Percentiles rank a stretch among this genome's conserved stretches.
Conservation (phyloP, 805 yeast genomes). For the Schwanniomyces pseudopolymorphus region DNA sequence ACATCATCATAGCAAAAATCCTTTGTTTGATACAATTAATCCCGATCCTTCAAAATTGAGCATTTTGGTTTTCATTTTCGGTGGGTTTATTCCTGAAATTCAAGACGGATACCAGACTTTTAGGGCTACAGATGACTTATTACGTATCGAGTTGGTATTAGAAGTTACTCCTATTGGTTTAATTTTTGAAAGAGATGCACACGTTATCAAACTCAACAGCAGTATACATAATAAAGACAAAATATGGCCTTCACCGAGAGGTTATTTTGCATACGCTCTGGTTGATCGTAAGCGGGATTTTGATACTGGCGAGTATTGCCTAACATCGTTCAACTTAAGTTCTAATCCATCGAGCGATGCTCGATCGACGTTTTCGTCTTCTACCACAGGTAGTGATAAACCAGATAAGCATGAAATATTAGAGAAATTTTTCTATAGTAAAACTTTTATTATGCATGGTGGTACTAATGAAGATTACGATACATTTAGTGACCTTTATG, state of each 20-base stretch:
- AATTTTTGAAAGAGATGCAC: constrained; percentile 14
- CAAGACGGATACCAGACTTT: constrained; percentile 19
- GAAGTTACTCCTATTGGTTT: constrained; percentile 5
- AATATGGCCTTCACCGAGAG: constrained; percentile 37
- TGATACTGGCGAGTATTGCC: neutral
- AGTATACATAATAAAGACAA: neutral
- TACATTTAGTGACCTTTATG: constrained; percentile 32
- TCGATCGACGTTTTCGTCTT: neutral
- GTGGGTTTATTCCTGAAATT: constrained; percentile 29
- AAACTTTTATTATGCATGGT: constrained; percentile 38
- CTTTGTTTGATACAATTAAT: constrained; percentile 12
- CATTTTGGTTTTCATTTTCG: constrained; percentile 35
- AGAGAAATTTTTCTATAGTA: constrained; percentile 20
- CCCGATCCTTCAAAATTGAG: constrained; percentile 17
- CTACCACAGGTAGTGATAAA: neutral
- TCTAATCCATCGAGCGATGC: neutral
- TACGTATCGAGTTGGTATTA: constrained; percentile 31
- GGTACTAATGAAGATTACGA: constrained; percentile 32
- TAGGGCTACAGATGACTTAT: constrained; percentile 31
- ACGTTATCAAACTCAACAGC: constrained; percentile 7
- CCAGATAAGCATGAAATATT: neutral
- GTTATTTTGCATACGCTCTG: constrained; percentile 35
- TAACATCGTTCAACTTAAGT: neutral
- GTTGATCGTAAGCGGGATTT: constrained; percentile 16
- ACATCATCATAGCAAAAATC: neutral